Evolutionary conservation across 805 yeast species (phyloP).

Genomic region (Lachancea nothofagi): DNA sequence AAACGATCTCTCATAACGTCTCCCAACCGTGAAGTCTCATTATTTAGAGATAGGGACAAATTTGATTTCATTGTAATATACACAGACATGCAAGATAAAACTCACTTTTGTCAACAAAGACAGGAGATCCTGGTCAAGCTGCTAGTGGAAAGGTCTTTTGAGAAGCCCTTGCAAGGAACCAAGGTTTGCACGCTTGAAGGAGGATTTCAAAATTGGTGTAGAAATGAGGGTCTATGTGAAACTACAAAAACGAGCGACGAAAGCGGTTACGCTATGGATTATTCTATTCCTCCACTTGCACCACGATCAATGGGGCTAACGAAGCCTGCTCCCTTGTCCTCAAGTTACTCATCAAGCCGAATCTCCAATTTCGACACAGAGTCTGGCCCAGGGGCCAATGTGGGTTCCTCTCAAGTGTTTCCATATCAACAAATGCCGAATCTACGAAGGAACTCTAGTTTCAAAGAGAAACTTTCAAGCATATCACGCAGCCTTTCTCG

Average conservation of each 20-base stretch:
- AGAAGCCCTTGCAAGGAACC: slow-evolving; percentile 21
- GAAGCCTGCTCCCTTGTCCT: slow-evolving; percentile 13
- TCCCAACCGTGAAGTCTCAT: slow-evolving; percentile 47
- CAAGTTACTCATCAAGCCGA: not conserved
- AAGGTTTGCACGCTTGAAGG: slow-evolving; percentile 21
- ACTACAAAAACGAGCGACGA: not conserved
- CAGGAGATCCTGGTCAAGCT: slow-evolving; percentile 22
- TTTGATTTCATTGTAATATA: slow-evolving; percentile 65
- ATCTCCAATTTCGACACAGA: slow-evolving; percentile 10
- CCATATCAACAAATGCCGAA: slow-evolving; percentile 18
- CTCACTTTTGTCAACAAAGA: slow-evolving; percentile 21
- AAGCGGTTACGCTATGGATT: slow-evolving; percentile 3
- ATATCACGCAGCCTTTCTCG: slow-evolving; percentile 12
- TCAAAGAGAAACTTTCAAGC: slow-evolving; percentile 17
- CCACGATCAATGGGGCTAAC: not conserved
- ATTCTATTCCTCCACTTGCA: slow-evolving; percentile 3
- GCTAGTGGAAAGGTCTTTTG: slow-evolving; percentile 25
- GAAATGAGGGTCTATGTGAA: slow-evolving; percentile 15
- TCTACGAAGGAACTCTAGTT: slow-evolving; percentile 20
- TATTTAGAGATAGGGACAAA: slow-evolving; percentile 47
- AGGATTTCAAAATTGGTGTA: slow-evolving; percentile 26
- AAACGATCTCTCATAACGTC: slow-evolving; percentile 50
- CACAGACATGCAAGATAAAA: slow-evolving; percentile 18
- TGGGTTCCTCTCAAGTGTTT: slow-evolving; percentile 7
- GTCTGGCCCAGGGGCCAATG: slow-evolving; percentile 4